Base-by-base conservation (phyloP, 768 basidiomycete species). In the Pleurotus sapidus region DNA sequence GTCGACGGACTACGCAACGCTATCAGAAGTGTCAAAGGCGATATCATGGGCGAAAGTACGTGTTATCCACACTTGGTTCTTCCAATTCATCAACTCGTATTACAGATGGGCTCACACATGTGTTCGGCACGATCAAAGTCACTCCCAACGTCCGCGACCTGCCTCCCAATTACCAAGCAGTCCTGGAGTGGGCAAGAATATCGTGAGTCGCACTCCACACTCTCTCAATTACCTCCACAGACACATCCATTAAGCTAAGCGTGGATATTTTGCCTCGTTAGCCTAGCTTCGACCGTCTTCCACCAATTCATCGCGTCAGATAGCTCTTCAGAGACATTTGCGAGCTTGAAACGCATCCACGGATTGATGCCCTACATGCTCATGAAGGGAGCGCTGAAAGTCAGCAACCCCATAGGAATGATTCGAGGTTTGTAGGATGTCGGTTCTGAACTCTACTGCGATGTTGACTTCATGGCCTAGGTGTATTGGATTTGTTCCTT, bases 321-420 rank as follows among this genome's bases (percentile, higher is more conserved):
- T 69, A 87, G 87, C 58, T 89, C 94, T 4, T 95, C 94, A 4
- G 91, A 96, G 63, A 89, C 88, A 4, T 89, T 98, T 64, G 79
- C 92, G 12, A 82, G 85, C 57, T 73, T 99, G 59, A 98, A 98
- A 75, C 83, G 95, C 48, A 83, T 97, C 43, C 97, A 99, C 67
- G 94, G 95, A 1, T 74, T 96, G 51, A 97, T 98, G 93, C 97
- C 97, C 4, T 99, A 99, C 70, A 93, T 98, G 65, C 86, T 98
- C 77, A 84, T 99, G 60, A 98, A 94, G 70, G 83, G 93, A 6
- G 89, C 93, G 11, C 73, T 99, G 59, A 89, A 84, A 68, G 92
- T 99, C 62, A 95, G 91, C 57, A 99, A 98, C 71, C 97, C 97
- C 1, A 88, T 99, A 59, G 82, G 84, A 25, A 98, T 98, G 97